Evolutionary conservation across 371 early-diverging fungal species (phyloP), one percentile per base, ranked within the genome.

Genomic region (Smittium mucronatum): DNA sequence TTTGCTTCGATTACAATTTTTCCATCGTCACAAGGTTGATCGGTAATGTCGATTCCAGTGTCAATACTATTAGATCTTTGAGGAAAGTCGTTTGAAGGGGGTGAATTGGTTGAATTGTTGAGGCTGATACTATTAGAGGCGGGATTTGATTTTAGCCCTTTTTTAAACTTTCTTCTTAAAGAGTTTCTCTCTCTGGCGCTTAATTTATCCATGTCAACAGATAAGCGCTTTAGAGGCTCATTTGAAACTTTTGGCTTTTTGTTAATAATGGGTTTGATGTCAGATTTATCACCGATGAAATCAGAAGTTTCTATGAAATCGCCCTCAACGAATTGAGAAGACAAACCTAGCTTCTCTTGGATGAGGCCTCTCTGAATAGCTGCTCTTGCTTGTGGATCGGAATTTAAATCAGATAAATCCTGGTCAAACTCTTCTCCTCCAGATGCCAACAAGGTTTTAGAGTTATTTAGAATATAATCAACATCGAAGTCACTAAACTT

Each of bases 401-500:
- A 81, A 36, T 89, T 88, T 35, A 26, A 25, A 57, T 82, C 81
- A 71, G 89, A 75, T 67, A 89, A 93, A 36, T 78, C 80, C 11
- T 88, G 81, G 69, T 96, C 98, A 73, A 90, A 97, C 78, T 97
- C 98, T 71, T 88, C 87, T 36, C 92, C 92, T 29, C 91, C 90
- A 36, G 91, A 90, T 17, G 92, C 90, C 2, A 97, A 78, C 58
- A 97, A 78, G n/a, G 89, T 81, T 61, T 86, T 85, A 17, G 95
- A 95, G 66, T 87, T 85, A 63, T 82, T 80, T 25, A 97, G 75
- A 0, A 95, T 93, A 26, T 82, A 83, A 26, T 84, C 85, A 29
- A 97, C 86, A 78, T 95, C 90, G 70, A 95, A 90, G 58, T 87
- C 83, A 59, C 78, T 81, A 77, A 97, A 95, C 8, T 80, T 75